Conservation (phyloP, 192 early-diverging fungal genomes). For the Phlyctochytrium bullatum region DNA sequence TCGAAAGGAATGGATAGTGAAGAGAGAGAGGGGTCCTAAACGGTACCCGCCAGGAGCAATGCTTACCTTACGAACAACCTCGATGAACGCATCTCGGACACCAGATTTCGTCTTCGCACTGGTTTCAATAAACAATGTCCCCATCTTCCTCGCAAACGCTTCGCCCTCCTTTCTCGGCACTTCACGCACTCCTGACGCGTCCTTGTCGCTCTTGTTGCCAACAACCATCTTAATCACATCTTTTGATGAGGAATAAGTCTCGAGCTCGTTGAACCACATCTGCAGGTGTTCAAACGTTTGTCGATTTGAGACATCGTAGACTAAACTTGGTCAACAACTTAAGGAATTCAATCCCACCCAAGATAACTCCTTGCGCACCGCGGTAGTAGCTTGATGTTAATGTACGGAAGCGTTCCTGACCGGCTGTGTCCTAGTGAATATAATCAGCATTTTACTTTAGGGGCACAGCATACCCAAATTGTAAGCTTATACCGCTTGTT, state of each 20-base stretch:
- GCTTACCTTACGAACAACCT: conserved; percentile 85
- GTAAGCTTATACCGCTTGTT: conserved; percentile 91
- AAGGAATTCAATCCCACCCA: conserved; percentile 54
- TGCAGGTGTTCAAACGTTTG: conserved; percentile 90
- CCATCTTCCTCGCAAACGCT: conserved; percentile 83
- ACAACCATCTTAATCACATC: conserved; percentile 97
- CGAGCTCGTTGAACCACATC: conserved; percentile 94
- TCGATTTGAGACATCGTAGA: conserved; percentile 95
- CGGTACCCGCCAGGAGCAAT: too few species aligned
- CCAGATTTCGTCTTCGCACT: conserved; percentile 93
- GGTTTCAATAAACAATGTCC: conserved; percentile 94
- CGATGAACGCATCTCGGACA: conserved; percentile 91
- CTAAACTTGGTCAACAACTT: conserved; percentile 36
- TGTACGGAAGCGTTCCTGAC: conserved; percentile 97
- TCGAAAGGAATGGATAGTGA: neutral
- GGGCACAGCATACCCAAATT: conserved; percentile 71
- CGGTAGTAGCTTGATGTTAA: conserved; percentile 97
- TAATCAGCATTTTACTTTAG: neutral
- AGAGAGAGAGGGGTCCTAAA: neutral
- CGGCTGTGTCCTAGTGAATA: conserved; percentile 87
- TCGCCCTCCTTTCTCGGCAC: conserved; percentile 87
- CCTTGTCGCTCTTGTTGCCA: conserved; percentile 98
- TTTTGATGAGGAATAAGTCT: conserved; percentile 80
- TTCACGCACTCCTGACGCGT: conserved; percentile 55
- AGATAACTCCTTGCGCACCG: conserved; percentile 96